Base-by-base conservation (phyloP, 2,329 filamentous ascomycete genomes). In the Gnomoniopsis smithogilvyi region DNA sequence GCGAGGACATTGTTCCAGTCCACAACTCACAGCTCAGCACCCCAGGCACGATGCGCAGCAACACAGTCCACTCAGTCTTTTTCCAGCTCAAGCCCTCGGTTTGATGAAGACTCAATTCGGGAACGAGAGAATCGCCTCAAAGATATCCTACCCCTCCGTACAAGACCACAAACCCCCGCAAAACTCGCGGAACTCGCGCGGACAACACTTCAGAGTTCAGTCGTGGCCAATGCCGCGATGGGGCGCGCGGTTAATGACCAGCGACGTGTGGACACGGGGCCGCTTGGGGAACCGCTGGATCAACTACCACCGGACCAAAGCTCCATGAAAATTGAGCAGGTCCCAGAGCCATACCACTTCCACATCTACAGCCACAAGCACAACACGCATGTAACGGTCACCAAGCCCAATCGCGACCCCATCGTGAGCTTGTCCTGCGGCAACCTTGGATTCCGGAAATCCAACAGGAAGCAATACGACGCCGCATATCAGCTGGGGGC, bases 331-430 rank as follows among this genome's bases (percentile, higher is more conserved):
- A 63, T 59, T 2, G 74, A 79, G 48, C 69, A 77, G 53, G 65
- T 72, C 15, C 63, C 77, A 41, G 83, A 89, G 69, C 88, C 90
- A 2, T 92, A 92, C 78, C 92, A 96, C 72, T 82, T 99, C 64
- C 91, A 96, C 77, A 80, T 99, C 72, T 94, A 86, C 76, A 78
- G 89, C 30, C 88, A 90, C 72, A 96, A 92, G 77, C 95, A 97
- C 83, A 99, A 99, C 78, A 95, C 91, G 21, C 92, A 98, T 75
- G 84, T 99, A 68, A 97, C 93, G 1, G 84, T 97, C 65, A 91
- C 92, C 22, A 87, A 88, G 68, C 93, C 95, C 30, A 87, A 92
- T 72, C 83, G 89, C 51, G 84, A 91, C 64, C 84, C 91, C 30
- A 83, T 98, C 64, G 80, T 99, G 64, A 92, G 88, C 14, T 75